A percentile compares a stretch with the other conserved stretches of the same genome.
phyloP scores from a whole-genome alignment of 495 filamentous ascomycete species.

The Hypoxylon crocopeplum region DNA sequence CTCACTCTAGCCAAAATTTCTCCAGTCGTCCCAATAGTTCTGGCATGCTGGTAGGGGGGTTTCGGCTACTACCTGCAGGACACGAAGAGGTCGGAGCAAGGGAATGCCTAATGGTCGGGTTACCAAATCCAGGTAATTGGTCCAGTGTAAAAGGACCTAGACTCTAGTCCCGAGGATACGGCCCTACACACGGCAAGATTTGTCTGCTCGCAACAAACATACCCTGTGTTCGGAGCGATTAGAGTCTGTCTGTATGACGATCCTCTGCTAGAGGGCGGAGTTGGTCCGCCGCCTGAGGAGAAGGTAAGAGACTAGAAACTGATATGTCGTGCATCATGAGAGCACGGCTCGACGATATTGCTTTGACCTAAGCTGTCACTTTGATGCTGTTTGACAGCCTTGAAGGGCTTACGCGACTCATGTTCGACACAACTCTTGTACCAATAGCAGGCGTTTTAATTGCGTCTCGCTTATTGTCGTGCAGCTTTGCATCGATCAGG shows the following conservation, averaged over 20 bases:
- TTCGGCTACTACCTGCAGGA: constrained; percentile 33
- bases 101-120: constrained; percentile 25
- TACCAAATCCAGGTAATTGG: constrained; percentile 32
- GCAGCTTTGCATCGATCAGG: constrained; percentile 24
- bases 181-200: constrained; percentile 20
- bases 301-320: too few relatives aligned
- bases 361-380: not conserved
- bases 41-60: constrained; percentile 24
- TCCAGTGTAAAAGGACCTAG: constrained; percentile 17
- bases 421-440: constrained; percentile 3
- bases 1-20: constrained; percentile 12
- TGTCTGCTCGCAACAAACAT: constrained; percentile 6
- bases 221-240: constrained; percentile 10
- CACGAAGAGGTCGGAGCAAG: constrained; percentile 25
- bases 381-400: not conserved
- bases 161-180: constrained; percentile 22
- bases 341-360: too few relatives aligned
- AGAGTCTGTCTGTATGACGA: constrained; percentile 18
- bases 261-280: not conserved
- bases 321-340: too few relatives aligned
- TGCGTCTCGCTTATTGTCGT: constrained; percentile 28
- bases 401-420: constrained; percentile 13
- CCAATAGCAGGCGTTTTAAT: constrained; percentile 13
- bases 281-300: too few relatives aligned
- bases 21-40: constrained; percentile 7